Evolutionary conservation across 1,284 basidiomycete genomes (phyloP).

Genomic region (Irpex rosettiformis): DNA sequence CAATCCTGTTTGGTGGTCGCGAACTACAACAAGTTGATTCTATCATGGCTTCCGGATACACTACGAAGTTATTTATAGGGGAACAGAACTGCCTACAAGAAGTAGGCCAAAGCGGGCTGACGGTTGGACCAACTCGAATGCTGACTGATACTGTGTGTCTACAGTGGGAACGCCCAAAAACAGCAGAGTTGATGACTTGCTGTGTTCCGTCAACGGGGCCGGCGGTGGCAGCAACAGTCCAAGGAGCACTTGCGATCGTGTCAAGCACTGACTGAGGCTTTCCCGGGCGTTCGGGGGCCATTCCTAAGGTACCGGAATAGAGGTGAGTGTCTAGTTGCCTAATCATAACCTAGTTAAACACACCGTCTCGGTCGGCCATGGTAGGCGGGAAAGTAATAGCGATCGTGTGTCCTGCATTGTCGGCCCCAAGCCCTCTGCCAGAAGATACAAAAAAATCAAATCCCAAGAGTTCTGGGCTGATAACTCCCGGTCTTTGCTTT

Average conservation of each 20-base stretch:
- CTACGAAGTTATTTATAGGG: constrained; percentile 20
- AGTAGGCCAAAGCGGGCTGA: constrained; percentile 42
- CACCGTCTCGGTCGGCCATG: neutral
- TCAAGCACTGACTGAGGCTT: neutral
- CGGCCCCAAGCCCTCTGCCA: constrained; percentile 21
- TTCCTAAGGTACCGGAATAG: neutral
- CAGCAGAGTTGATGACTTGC: constrained; percentile 22
- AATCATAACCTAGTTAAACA: neutral
- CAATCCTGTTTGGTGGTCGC: too few species aligned
- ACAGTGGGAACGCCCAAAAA: constrained; percentile 26
- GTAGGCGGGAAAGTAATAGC: neutral
- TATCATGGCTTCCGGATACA: too few species aligned
- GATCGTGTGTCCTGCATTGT: neutral
- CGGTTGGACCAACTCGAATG: constrained; percentile 41
- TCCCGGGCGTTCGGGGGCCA: neutral
- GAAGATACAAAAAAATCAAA: constrained; percentile 35
- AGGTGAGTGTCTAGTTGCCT: neutral
- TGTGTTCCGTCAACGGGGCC: constrained; percentile 18
- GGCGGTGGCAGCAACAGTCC: constrained; percentile 31
- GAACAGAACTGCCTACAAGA: constrained; percentile 30
- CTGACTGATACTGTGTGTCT: constrained; percentile 34
- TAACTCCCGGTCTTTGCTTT: neutral
- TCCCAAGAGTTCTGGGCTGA: constrained; percentile 10
- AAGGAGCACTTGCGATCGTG: constrained; percentile 32
- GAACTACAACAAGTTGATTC: too few species aligned